Conservation (phyloP, 495 filamentous ascomycete species). For the Parathielavia hyrcaniae region DNA sequence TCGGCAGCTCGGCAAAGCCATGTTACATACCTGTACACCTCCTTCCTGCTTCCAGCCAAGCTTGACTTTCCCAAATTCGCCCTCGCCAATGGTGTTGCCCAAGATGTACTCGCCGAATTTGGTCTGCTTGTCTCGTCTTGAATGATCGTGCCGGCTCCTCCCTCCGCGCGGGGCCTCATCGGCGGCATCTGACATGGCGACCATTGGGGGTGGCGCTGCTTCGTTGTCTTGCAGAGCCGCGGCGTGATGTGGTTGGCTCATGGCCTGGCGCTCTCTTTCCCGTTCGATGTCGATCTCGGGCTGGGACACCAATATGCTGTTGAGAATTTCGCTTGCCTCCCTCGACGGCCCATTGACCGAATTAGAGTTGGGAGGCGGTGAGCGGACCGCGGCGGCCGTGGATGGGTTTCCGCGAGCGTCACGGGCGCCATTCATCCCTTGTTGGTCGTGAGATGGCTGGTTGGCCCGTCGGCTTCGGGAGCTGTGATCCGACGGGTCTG, state of each 20-base stretch:
- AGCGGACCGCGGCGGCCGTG: constrained; percentile 38
- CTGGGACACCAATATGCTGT: constrained; percentile 70
- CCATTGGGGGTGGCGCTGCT: constrained; percentile 50
- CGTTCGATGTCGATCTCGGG: constrained; percentile 71
- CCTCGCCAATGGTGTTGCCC: constrained; percentile 94
- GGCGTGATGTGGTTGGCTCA: constrained; percentile 51
- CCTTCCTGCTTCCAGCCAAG: constrained; percentile 98
- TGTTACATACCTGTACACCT: constrained; percentile 61
- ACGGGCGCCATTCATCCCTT: constrained; percentile 38
- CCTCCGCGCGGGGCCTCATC: constrained; percentile 56
- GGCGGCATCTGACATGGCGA: constrained; percentile 48
- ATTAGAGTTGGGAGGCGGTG: constrained; percentile 28
- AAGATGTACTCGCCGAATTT: constrained; percentile 93
- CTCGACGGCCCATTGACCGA: constrained; percentile 48
- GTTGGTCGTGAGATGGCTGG: constrained; percentile 38
- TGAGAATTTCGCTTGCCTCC: constrained; percentile 66
- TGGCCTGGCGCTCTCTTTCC: constrained; percentile 63
- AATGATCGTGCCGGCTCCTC: constrained; percentile 75
- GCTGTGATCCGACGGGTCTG: constrained; percentile 34
- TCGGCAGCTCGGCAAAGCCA: not conserved
- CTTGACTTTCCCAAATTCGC: constrained; percentile 98
- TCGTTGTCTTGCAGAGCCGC: constrained; percentile 41
- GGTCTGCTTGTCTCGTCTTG: constrained; percentile 62
- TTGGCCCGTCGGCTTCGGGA: constrained; percentile 48
- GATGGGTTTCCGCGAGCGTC: constrained; percentile 45